Evolutionary conservation across 257 asterid genomes (phyloP), one percentile per base, ranked within the genome.

Genomic region (Oldenlandia corymbosa): DNA sequence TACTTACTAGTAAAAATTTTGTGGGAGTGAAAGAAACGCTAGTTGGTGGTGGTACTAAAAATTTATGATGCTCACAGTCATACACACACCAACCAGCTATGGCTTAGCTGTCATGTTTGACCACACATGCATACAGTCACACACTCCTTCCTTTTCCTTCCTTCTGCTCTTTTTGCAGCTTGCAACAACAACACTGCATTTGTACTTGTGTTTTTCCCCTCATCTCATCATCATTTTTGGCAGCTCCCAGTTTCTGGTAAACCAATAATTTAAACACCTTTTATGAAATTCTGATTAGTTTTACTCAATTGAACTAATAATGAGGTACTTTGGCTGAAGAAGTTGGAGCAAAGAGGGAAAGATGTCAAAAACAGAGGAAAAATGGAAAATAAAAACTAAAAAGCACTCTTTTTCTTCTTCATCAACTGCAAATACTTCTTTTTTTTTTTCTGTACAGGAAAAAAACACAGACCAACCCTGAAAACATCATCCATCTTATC

Each of bases 81-180:
- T n/a, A n/a, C n/a, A n/a, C 55, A 45, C 66, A 17, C 37, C 71
- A 83, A 74, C n/a, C 84, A 77, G 84, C 85, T 75, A 75, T 70
- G 65, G 23, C 65, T 70, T 72, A 80, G 85, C 82, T 81, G 85
- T 81, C 83, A 64, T 63, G 60, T 81, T 57, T 80, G 87, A 80
- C 89, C 81, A 68, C 72, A 18, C 23, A 17, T n/a, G n/a, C n/a
- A n/a, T n/a, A n/a, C n/a, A n/a, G n/a, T n/a, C n/a, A n/a, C n/a
- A n/a, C n/a, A n/a, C n/a, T n/a, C n/a, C n/a, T n/a, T n/a, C n/a
- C n/a, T n/a, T n/a, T n/a, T n/a, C 20, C 43, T 24, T 10, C 23
- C 20, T 24, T 11, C 41, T 36, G 18, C 47, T 57, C 47, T 42
- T 10, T 13, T 10, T 42, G 47, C 17, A 42, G 62, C 27, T 10